Evolutionary conservation across 1,284 basidiomycete species (phyloP).

Genomic region (Austropuccinia psidii): DNA sequence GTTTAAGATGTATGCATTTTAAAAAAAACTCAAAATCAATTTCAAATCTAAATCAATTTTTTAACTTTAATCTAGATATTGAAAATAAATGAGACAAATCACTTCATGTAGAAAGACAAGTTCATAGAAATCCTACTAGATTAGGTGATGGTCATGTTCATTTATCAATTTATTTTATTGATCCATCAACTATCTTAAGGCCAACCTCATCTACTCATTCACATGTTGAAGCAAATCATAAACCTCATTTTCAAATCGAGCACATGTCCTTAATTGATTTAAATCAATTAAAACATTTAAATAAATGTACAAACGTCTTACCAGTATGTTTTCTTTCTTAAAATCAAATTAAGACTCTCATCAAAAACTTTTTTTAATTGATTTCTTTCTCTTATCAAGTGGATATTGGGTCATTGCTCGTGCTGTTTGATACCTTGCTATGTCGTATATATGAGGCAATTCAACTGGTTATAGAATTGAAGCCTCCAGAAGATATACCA

Average conservation of each 20-base stretch:
- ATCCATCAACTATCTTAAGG: slow-evolving; percentile 8
- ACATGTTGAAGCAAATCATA: neutral
- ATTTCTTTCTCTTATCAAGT: no score
- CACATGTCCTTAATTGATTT: slow-evolving; percentile 24
- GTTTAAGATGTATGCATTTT: slow-evolving; percentile 3
- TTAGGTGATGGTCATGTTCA: slow-evolving; percentile 31
- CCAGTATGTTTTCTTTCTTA: no score
- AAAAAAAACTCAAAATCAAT: neutral
- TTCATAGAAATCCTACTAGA: slow-evolving; percentile 28
- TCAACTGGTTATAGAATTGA: slow-evolving; percentile 64
- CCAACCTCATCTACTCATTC: no score
- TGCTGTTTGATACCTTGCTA: slow-evolving; percentile 85
- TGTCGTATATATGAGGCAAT: slow-evolving; percentile 75
- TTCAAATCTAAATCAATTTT: neutral
- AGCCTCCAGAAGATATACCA: slow-evolving; percentile 59
- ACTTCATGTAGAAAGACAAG: slow-evolving; percentile 24
- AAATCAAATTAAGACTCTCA: no score
- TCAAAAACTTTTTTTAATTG: no score
- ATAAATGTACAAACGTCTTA: slow-evolving; percentile 7
- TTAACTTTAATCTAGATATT: slow-evolving; percentile 5
- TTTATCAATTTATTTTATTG: slow-evolving; percentile 22
- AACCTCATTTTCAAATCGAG: neutral
- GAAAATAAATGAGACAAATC: slow-evolving; percentile 27
- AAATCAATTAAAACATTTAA: slow-evolving; percentile 1
- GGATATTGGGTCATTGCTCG: no score